Base-by-base conservation (phyloP, 345 rosid genomes). In the Punica granatum region DNA sequence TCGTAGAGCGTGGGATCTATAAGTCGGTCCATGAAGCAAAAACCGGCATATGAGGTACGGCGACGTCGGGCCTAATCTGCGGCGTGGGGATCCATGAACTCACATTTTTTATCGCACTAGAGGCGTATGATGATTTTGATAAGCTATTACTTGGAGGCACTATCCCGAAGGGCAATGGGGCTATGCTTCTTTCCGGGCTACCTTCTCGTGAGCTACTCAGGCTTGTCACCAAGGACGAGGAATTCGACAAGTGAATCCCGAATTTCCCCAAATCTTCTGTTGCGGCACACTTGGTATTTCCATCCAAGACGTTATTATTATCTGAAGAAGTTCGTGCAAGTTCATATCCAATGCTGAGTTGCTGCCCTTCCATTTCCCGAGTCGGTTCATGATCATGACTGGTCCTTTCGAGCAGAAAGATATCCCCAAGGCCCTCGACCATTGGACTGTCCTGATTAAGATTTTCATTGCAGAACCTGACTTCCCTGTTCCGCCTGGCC, bases 11-110 rank as follows among this genome's bases (percentile, higher is more conserved):
- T 32, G 23, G 18, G 30, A 49, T 49, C 82, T 82, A 89, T 26
- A 86, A 79, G 78, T 92, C 98, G 41, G 92, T 86, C 96, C 94
- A 89, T 16, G 88, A 88, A 78, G 96, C 89, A 63, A 86, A 89
- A 74, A 86, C 82, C 41, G 98, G 89, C 84, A 86, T 72, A 67
- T 82, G 85, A 79, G 96, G 86, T 80, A 82, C 51, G 42, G 83
- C 56, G 1, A 54, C 13, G 31, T 54, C 31, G 2, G 15, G 60
- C 53, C 53, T 48, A 18, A 48, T 48, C 8, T 48, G 23, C n/a
- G 25, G 6, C 18, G 53, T 18, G 7, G 53, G 53, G 60, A 54
- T 54, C 60, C 30, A 54, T 25, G 60, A 25, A 54, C 32, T 54
- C 32, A 14, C 11, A 11, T 26, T 54, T 23, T 25, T 54, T 3